phyloP scores from a whole-genome alignment of 2,329 filamentous ascomycete species.

The Leptodontidium sp. region DNA sequence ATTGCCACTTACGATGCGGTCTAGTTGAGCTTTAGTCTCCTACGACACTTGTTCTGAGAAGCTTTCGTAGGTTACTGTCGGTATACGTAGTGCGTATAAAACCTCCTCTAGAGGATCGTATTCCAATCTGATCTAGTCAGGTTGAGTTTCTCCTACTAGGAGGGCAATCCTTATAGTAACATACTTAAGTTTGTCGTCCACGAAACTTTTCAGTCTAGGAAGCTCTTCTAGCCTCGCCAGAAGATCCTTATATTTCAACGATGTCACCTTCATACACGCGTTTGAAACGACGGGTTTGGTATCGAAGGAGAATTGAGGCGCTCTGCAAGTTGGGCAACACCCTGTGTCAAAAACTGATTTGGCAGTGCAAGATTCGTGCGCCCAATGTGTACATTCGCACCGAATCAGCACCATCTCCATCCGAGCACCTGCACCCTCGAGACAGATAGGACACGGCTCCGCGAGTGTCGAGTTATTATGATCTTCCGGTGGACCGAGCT shows the following conservation, averaged over 20 bases:
- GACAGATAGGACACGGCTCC: too few species aligned
- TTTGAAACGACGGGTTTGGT: neutral
- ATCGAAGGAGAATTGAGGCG: constrained; percentile 12
- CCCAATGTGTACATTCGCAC: constrained; percentile 13
- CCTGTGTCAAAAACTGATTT: constrained; percentile 8
- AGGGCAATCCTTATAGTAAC: constrained; percentile 20
- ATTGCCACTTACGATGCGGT: constrained; percentile 27
- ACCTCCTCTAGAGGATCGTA: constrained; percentile 30
- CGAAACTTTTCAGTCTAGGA: constrained; percentile 29
- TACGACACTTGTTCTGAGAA: constrained; percentile 32
- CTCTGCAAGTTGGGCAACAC: constrained; percentile 4
- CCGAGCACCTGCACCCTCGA: neutral
- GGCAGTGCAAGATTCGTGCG: constrained; percentile 5
- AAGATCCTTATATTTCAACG: constrained; percentile 29
- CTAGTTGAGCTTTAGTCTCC: constrained; percentile 30
- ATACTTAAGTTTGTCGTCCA: constrained; percentile 32
- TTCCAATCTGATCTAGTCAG: constrained; percentile 27
- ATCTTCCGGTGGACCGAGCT: too few species aligned
- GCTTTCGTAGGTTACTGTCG: constrained; percentile 29
- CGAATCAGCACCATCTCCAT: constrained; percentile 11
- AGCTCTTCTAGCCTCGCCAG: constrained; percentile 33
- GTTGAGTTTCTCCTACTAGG: constrained; percentile 19
- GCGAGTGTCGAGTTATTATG: too few species aligned
- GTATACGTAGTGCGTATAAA: constrained; percentile 32
- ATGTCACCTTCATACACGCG: constrained; percentile 15